Base-by-base conservation (phyloP, 1,139 yeast genomes). In the Sugiyamaella pinicola region DNA sequence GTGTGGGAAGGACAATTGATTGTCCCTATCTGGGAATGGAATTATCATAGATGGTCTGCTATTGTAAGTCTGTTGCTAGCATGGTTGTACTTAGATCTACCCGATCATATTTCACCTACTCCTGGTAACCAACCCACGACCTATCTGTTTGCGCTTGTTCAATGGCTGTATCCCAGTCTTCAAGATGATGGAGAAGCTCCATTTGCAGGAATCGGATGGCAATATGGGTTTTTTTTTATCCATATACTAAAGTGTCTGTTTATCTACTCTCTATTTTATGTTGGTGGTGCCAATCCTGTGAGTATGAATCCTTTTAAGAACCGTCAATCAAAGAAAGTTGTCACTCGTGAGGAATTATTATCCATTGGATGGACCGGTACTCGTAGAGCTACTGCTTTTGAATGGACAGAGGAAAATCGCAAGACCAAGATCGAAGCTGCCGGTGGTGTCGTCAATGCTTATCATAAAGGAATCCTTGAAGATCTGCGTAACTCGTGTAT, bases 41-140 rank as follows among this genome's bases (percentile, higher is more conserved):
- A 85, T 65, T 68, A 73, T 43, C 73, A 76, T 50, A 76, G 80
- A 21, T 77, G 77, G 59, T 71, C 78, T 56, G 59, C 76, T 1
- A 75, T 83, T 48, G 56, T 79, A 15, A 52, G 78, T 0, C 57
- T 77, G 6, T 74, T 90, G 64, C 51, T 78, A 12, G 72, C 72
- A 17, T 93, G 99, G 98, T 78, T 93, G 58, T 93, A 91, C 69
- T 83, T 96, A 2, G 98, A 93, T 71, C 77, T 93, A 67, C 99
- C 99, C 0, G 96, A 89, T 66, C 80, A 77, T 62, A 75, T 89
- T 54, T 81, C 91, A 40, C 97, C 97, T 48, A 91, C 98, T 3
- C 98, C 98, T 0, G 97, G 97, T 26, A 78, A 83, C 55, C 85
- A 93, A 60, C 75, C 89, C 55, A 85, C 95, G n/a, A 83, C 83